These are phyloP conservation scores for Cajanus cajan DNA, from an alignment of 306 rosid species.

Conservation along the genomic window DNA sequence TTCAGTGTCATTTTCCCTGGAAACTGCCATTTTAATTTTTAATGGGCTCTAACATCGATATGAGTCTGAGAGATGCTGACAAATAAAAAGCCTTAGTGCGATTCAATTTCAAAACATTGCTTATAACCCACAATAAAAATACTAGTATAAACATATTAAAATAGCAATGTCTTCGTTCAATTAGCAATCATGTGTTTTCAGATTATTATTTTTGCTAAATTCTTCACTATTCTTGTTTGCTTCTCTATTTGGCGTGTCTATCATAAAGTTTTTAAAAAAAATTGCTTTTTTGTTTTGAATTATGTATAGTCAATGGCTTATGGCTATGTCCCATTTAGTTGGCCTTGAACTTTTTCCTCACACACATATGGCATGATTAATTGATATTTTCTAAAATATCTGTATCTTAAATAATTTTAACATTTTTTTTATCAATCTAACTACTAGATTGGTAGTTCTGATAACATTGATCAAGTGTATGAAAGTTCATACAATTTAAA, in stretches of 20 bases:
- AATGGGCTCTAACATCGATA: background rate
- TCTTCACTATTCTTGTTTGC: constrained; percentile 22
- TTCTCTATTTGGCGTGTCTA: constrained; percentile 24
- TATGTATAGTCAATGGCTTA: constrained; percentile 3
- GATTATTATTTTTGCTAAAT: background rate
- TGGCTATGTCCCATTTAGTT: background rate
- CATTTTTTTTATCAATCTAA: background rate
- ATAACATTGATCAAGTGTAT: background rate
- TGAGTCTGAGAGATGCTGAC: too few species aligned
- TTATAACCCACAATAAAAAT: background rate
- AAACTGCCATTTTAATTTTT: background rate
- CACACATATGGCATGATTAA: background rate
- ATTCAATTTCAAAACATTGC: background rate
- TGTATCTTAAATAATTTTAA: background rate
- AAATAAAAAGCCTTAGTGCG: background rate
- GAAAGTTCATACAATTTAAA: background rate
- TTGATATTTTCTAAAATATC: background rate
- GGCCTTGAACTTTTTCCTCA: background rate
- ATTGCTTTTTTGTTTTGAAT: constrained; percentile 8
- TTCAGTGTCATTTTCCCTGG: background rate
- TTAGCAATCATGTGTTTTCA: background rate
- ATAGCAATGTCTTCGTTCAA: background rate
- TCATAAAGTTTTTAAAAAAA: background rate
- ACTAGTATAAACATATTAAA: background rate
- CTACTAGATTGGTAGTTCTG: background rate